Evolutionary conservation across 768 basidiomycete species (phyloP).

Genomic region (Rubroboletus satanas): DNA sequence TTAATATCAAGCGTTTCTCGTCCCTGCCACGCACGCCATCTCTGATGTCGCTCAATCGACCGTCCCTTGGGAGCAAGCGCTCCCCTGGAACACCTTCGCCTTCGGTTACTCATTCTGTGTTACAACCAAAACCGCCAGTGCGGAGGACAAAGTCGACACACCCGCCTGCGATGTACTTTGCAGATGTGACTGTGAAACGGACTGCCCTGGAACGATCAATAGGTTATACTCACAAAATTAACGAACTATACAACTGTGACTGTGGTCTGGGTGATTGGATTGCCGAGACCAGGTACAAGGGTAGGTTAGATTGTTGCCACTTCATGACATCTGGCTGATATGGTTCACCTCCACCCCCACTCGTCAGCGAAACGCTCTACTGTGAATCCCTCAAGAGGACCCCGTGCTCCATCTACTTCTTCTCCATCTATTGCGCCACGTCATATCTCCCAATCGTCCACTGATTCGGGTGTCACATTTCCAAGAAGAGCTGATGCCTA

Average conservation of each 20-base stretch:
- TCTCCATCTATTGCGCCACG: constrained; percentile 54
- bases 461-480: constrained; percentile 74
- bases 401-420: constrained; percentile 35
- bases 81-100: constrained; percentile 26
- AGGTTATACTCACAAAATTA: constrained; percentile 79
- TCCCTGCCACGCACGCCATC: constrained; percentile 70
- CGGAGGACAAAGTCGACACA: constrained; percentile 37
- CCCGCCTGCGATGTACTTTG: constrained; percentile 68
- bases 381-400: constrained; percentile 20
- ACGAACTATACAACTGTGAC: constrained; percentile 71
- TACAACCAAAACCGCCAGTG: constrained; percentile 18
- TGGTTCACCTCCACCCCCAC: constrained; percentile 12
- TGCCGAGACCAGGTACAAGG: constrained; percentile 47
- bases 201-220: constrained; percentile 63
- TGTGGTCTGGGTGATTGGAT: constrained; percentile 82
- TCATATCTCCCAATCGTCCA: constrained; percentile 67
- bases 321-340: constrained; percentile 2
- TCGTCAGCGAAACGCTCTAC: constrained; percentile 27
- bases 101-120: constrained; percentile 33
- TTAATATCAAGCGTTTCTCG: constrained; percentile 43
- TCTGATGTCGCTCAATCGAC: constrained; percentile 37
- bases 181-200: constrained; percentile 55
- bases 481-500: constrained; percentile 77
- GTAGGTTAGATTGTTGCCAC: constrained; percentile 33
- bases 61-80: constrained; percentile 20